Evolutionary conservation across 1,284 basidiomycete genomes (phyloP), one percentile per base, ranked within the genome.

Genomic region (Ganoderma lingzhi): DNA sequence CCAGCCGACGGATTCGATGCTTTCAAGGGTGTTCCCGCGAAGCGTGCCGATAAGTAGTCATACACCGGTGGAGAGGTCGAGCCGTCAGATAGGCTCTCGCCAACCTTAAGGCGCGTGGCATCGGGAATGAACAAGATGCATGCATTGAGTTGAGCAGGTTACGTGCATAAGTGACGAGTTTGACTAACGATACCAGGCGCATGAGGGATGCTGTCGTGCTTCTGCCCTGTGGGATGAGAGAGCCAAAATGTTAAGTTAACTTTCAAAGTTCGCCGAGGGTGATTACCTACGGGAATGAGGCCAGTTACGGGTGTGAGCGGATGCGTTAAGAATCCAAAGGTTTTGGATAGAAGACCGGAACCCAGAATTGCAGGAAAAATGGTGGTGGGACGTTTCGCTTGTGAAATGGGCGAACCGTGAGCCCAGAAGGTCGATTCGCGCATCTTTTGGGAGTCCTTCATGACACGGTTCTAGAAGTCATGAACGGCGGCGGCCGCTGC

Each of bases 71-170:
- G 37, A 39, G 59, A 61, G 9, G 59, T 61, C 41, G n/a, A 61
- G 53, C 39, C 66, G 70, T 71, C 72, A 69, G 41, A 64, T 70
- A 71, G 66, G n/a, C 72, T 73, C 39, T 66, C 41, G 66, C 65
- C 48, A 70, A 69, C 65, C 63, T 63, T 64, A 66, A 55, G 62
- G 63, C 66, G 62, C 62, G 61, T 69, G 67, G 58, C 62, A 58
- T 39, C 64, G 67, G 62, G 67, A 66, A 64, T 28, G 59, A n/a
- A 39, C 39, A 35, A 51, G 35, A 41, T 58, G 42, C 32, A 44
- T 37, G 4, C 39, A 6, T 12, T 19, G 30, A 19, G 23, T 56
- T 15, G 6, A 56, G 53, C 32, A 19, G 53, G 30, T 30, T 35
- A 56, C 6, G 3, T 56, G 30, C 45, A n/a, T n/a, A n/a, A 23